phyloP scores from a whole-genome alignment of 805 yeast genomes.

The Lipomyces sp. region DNA sequence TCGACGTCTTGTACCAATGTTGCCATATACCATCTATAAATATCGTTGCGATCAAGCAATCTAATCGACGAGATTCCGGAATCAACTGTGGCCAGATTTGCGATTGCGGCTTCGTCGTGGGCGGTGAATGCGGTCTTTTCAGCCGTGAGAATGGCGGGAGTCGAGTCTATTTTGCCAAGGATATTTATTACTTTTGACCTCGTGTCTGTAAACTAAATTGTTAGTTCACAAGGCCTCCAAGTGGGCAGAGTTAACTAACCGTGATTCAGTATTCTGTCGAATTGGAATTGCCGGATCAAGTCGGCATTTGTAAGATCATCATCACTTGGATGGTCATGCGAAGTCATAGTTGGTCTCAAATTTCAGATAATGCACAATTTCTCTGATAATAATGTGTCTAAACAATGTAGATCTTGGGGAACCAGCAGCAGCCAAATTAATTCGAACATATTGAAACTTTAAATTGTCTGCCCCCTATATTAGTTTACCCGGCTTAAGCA shows the following conservation, averaged over 20 bases:
- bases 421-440: too few species aligned
- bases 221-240: too few species aligned
- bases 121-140: conserved; percentile 70
- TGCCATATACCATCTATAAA: conserved; percentile 80
- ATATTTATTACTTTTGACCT: conserved; percentile 68
- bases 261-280: conserved; percentile 16
- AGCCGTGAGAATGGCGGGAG: conserved; percentile 69
- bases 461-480: not conserved
- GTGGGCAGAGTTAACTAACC: conserved; percentile 4
- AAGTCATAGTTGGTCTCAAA: not conserved
- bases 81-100: not conserved
- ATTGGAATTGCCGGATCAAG: conserved; percentile 18
- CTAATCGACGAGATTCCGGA: conserved; percentile 37
- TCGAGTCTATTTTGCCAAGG: conserved; percentile 65
- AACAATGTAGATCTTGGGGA: too few species aligned
- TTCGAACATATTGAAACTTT: not conserved
- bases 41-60: conserved; percentile 71
- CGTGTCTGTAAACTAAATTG: conserved; percentile 51
- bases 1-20: conserved; percentile 53
- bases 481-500: not conserved
- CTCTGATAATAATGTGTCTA: too few species aligned
- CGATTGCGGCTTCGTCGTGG: conserved; percentile 23
- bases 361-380: too few species aligned
- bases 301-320: not conserved
- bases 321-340: not conserved